These are phyloP conservation scores for Rhizopus arrhizus DNA, from an alignment of 371 early-diverging fungal species.

Conservation along the genomic window DNA sequence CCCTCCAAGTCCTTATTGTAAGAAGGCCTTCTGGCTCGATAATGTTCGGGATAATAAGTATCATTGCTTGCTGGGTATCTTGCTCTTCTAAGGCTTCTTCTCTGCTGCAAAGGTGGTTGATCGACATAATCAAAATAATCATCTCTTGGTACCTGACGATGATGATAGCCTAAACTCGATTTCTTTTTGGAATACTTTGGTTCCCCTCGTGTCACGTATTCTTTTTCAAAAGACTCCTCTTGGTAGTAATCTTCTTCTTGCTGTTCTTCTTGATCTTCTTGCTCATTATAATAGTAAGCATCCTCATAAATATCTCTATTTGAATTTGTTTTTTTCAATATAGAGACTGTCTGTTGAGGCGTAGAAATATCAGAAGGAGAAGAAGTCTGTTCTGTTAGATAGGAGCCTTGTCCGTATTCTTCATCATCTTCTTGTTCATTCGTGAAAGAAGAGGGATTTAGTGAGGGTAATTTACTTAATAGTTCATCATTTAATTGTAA, in stretches of 20 bases:
- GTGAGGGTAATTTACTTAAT: constrained; percentile 13
- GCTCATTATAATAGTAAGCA: constrained; percentile 2
- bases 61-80: too few relatives aligned
- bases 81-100: background rate
- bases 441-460: constrained; percentile 1
- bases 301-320: constrained; percentile 1
- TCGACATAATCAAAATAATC: constrained; percentile 1
- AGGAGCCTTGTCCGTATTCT: background rate
- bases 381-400: background rate
- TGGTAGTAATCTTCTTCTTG: too few relatives aligned
- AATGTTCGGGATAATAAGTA: too few relatives aligned
- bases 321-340: constrained; percentile 21
- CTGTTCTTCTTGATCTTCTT: background rate
- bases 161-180: background rate
- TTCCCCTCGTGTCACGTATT: background rate
- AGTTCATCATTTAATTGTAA: constrained; percentile 17
- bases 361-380: constrained; percentile 8
- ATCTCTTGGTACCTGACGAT: background rate
- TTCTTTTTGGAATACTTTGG: background rate
- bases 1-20: too few relatives aligned
- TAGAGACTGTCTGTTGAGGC: constrained; percentile 18
- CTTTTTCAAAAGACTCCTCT: too few relatives aligned
- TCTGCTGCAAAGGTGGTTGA: background rate
- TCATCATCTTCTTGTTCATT: background rate
- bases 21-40: too few relatives aligned